Evolutionary conservation across 2,329 filamentous ascomycete species (phyloP).

Genomic region (Apiospora marii): DNA sequence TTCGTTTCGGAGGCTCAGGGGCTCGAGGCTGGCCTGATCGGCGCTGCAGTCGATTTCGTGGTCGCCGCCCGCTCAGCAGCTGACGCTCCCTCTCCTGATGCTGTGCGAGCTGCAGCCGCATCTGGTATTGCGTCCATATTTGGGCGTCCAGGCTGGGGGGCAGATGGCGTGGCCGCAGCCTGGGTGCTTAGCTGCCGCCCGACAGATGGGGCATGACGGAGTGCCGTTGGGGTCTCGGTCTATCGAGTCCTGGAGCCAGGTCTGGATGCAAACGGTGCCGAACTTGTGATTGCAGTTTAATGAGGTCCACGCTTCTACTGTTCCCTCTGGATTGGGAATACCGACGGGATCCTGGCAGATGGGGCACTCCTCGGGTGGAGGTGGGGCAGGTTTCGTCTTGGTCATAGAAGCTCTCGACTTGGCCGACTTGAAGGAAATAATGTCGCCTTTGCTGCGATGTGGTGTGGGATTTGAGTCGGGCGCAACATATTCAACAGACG

Average conservation of each 20-base stretch:
- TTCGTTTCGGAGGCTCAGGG: slow-evolving; percentile 26
- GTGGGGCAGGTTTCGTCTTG: slow-evolving; percentile 31
- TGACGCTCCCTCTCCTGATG: neutral
- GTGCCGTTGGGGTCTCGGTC: slow-evolving; percentile 42
- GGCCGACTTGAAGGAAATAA: slow-evolving; percentile 23
- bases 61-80: slow-evolving; percentile 22
- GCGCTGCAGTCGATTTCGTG: slow-evolving; percentile 36
- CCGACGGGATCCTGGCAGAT: slow-evolving; percentile 55
- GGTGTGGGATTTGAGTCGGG: slow-evolving; percentile 7
- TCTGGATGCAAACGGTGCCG: slow-evolving; percentile 52
- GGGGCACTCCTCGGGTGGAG: slow-evolving; percentile 45
- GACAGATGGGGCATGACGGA: slow-evolving; percentile 52
- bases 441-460: slow-evolving; percentile 4
- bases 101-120: slow-evolving; percentile 17
- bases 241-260: slow-evolving; percentile 48
- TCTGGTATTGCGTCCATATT: slow-evolving; percentile 24
- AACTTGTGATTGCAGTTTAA: slow-evolving; percentile 54
- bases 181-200: slow-evolving; percentile 42
- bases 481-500: slow-evolving; percentile 12
- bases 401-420: slow-evolving; percentile 32
- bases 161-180: slow-evolving; percentile 40
- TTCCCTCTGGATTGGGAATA: slow-evolving; percentile 45
- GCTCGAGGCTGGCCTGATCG: slow-evolving; percentile 34
- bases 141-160: slow-evolving; percentile 30
- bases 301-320: slow-evolving; percentile 48